Base-by-base conservation (phyloP, 1,284 basidiomycete species). In the Trichosporon sp. region DNA sequence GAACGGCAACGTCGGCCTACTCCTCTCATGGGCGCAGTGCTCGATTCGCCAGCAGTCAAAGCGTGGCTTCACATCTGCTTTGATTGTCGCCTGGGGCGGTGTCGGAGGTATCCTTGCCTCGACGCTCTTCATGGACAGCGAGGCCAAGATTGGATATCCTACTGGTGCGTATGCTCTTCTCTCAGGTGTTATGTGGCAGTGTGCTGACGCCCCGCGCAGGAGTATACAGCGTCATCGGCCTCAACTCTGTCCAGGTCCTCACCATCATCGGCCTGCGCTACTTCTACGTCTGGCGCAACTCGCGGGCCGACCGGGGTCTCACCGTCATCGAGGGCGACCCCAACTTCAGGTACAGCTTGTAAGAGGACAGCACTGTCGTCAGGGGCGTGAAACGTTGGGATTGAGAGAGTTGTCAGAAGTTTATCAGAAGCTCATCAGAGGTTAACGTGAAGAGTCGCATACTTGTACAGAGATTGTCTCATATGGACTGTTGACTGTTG, bases 41-140 rank as follows among this genome's bases (percentile, higher is more conserved):
- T 81, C 81, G 72, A 78, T 82, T 40, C 75, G 77, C 11, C 72
- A 73, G 14, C 78, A 82, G 67, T 74, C 74, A 21, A 82, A 82
- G 68, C 66, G 70, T 40, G 69, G 72, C 21, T 76, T 78, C 67
- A 70, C 74, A n/a, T 73, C 73, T 21, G 80, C 81, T 31, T 64
- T 81, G 49, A 73, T 79, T 52, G 77, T 81, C 61, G 76, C 73
- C 40, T 75, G 78, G 59, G 81, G 80, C 52, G 80, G 80, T 63
- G 65, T 82, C 32, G 82, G 82, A 23, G 82, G 82, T 61, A 82
- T 83, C 69, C 49, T 67, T 37, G 66, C 63, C 21, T 49, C 37
- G 23, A 27, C 56, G 5, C 29, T 61, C 37, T 67, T 67, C 63
- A 64, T 61, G 61, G 58, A 67, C 36, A 37, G 33, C 27, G 65